Conservation (phyloP, 805 yeast genomes). For the Brettanomyces naardenensis region DNA sequence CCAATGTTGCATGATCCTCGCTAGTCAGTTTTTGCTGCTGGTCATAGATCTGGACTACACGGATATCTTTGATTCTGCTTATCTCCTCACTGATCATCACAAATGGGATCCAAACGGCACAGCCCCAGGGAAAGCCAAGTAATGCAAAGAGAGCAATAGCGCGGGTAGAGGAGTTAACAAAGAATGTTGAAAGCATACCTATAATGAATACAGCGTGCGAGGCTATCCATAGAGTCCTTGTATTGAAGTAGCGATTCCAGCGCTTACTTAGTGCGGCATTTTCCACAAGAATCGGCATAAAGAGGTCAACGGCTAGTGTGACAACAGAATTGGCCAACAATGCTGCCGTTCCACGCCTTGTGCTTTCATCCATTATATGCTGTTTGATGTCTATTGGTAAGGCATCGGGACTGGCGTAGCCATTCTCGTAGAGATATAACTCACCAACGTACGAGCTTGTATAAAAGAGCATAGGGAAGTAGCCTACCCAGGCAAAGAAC, state of each 20-base stretch:
- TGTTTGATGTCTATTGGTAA: constrained; percentile 31
- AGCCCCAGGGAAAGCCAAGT: constrained; percentile 59
- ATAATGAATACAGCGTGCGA: constrained; percentile 44
- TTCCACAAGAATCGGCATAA: constrained; percentile 36
- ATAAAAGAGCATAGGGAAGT: constrained; percentile 58
- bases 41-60: constrained; percentile 23
- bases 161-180: constrained; percentile 29
- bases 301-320: constrained; percentile 34
- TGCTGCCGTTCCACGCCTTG: constrained; percentile 46
- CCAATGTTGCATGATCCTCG: not conserved
- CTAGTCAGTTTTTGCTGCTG: constrained; percentile 10
- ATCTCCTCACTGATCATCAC: constrained; percentile 52
- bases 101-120: constrained; percentile 61
- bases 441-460: constrained; percentile 62
- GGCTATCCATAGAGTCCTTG: constrained; percentile 39
- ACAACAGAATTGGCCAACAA: constrained; percentile 41
- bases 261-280: constrained; percentile 1
- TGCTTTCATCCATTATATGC: constrained; percentile 34
- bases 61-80: constrained; percentile 41
- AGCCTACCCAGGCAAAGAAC: constrained; percentile 62
- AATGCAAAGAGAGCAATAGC: constrained; percentile 45
- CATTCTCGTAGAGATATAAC: constrained; percentile 36
- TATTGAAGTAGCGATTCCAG: constrained; percentile 11
- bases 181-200: constrained; percentile 40
- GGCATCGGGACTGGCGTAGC: constrained; percentile 30